These are phyloP conservation scores for Xylaria sp. DNA, from an alignment of 2,329 filamentous ascomycete genomes.

Conservation along the genomic window DNA sequence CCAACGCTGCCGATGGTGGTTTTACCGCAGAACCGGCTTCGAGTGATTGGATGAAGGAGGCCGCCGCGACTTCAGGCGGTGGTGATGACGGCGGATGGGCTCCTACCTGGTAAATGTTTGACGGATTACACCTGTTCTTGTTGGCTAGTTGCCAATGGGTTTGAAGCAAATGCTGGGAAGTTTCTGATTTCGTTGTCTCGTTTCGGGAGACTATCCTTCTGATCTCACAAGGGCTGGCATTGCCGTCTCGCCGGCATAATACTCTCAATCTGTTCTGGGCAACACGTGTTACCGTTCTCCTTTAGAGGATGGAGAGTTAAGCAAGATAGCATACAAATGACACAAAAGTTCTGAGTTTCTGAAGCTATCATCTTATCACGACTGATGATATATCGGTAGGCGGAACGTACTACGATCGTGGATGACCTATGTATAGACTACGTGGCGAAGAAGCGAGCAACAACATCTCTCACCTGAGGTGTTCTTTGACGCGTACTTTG, in stretches of 20 bases:
- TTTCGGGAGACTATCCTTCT: constrained; percentile 19
- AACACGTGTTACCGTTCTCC: constrained; percentile 19
- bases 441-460: no score
- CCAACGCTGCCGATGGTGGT: neutral
- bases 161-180: neutral
- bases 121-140: neutral
- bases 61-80: neutral
- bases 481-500: no score
- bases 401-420: no score
- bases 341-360: constrained; percentile 24
- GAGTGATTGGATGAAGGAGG: constrained; percentile 25
- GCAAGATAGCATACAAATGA: constrained; percentile 30
- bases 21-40: constrained; percentile 4
- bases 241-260: constrained; percentile 13
- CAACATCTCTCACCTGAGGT: no score
- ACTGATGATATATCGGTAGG: neutral
- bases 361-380: neutral
- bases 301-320: constrained; percentile 18
- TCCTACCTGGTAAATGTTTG: constrained; percentile 11
- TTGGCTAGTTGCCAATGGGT: neutral
- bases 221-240: constrained; percentile 24
- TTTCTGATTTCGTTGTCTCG: constrained; percentile 12
- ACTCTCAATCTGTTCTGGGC: constrained; percentile 19
- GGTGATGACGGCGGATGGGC: constrained; percentile 7
- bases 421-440: neutral